Evolutionary conservation across 306 rosid genomes (phyloP).

Genomic region (Fragaria ananassa): DNA sequence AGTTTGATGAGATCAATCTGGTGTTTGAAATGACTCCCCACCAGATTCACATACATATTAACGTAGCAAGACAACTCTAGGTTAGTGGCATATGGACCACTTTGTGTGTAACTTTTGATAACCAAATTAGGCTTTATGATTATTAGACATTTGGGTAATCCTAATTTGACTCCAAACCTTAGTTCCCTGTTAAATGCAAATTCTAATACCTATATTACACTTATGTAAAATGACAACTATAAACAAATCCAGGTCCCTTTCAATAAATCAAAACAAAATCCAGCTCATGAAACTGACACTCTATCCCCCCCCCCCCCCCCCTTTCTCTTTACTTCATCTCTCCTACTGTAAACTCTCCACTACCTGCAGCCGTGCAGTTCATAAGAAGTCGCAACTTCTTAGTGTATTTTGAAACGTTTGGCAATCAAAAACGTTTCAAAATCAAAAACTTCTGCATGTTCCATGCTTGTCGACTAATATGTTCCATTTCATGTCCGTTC

Average conservation of each 20-base stretch:
- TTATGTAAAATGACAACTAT: not conserved
- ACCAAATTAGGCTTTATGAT: not conserved
- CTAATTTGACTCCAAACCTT: not conserved
- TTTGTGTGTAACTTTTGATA: not conserved
- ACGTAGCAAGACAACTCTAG: not conserved
- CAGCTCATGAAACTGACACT: not conserved
- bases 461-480: not conserved
- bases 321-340: not conserved
- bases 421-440: no score
- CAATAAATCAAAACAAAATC: no score
- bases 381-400: not conserved
- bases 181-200: not conserved
- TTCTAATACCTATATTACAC: not conserved
- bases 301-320: not conserved
- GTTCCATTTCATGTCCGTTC: not conserved
- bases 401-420: not conserved
- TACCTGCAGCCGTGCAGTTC: not conserved
- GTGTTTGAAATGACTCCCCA: conserved; percentile 1
- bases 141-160: not conserved
- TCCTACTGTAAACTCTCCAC: not conserved
- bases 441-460: not conserved
- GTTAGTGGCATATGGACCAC: not conserved
- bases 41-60: not conserved
- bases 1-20: not conserved
- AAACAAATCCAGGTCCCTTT: not conserved